Base-by-base conservation (phyloP, 164 flowering plant genomes). In the Macadamia tetraphylla region DNA sequence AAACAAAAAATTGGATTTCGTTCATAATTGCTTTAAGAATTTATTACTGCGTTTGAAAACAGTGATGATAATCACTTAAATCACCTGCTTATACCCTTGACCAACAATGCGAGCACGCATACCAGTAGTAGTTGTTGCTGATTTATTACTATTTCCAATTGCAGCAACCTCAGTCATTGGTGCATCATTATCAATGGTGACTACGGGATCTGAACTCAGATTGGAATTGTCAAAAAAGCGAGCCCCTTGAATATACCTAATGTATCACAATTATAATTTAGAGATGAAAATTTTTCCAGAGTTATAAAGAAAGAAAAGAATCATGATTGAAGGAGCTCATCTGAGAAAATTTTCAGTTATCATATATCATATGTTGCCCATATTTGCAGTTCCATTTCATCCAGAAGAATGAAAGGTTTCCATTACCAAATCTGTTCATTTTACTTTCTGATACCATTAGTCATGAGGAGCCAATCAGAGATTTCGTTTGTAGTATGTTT, bases 61-160 rank as follows among this genome's bases (percentile, higher is more conserved):
- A 46, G 51, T 1, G 7, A 8, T 8, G 1, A 46, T 46, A 4
- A 53, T 14, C 17, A 14, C 57, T n/a, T 12, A 53, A 53, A 14
- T 75, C 62, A 91, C 98, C 94, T 93, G 96, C 77, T 91, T 89
- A 83, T 91, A 93, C 9, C 92, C 98, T 71, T 89, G 98, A 64
- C 97, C 98, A 53, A 91, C 81, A 71, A 93, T 82, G 46, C 92
- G 88, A 55, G 96, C 81, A 51, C 84, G 88, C 2, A 85, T 72
- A 18, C 86, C 77, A 3, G 77, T 29, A 46, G 78, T 29, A 23
- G 12, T 31, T 49, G 81, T 51, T 15, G 72, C 63, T 49, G 85
- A 64, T 62, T 63, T 70, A 65, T 57, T 66, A 31, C 35, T 17
- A 18, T 62, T 70, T 35, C 66, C 67, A 12, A 70, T 11, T 12